Evolutionary conservation across 108 stramenopile genomes (phyloP).

Genomic region (Cylindrotheca fusiformis): DNA sequence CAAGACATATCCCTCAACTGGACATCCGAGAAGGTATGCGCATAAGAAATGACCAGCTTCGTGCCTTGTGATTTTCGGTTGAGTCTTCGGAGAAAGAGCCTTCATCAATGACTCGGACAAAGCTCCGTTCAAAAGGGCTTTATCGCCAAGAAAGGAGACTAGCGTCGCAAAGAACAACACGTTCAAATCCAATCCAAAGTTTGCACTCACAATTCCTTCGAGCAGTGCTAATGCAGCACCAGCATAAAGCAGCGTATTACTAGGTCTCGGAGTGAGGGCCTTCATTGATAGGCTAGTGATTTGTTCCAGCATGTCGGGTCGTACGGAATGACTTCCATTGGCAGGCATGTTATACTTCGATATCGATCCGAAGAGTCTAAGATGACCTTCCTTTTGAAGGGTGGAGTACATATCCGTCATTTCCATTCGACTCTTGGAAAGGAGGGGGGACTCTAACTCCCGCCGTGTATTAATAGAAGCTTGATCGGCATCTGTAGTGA

Average conservation of each 20-base stretch:
- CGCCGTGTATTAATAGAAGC: constrained; percentile 32
- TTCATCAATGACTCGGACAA: constrained; percentile 65
- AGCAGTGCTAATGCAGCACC: constrained; percentile 52
- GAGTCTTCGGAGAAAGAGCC: constrained; percentile 54
- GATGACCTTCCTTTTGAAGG: constrained; percentile 42
- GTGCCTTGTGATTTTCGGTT: constrained; percentile 76
- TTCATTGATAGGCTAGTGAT: constrained; percentile 71
- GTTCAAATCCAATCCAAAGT: constrained; percentile 58
- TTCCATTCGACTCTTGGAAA: constrained; percentile 57
- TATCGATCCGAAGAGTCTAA: constrained; percentile 64
- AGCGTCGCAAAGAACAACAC: constrained; percentile 60
- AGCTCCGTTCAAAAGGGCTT: constrained; percentile 73
- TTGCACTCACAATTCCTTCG: constrained; percentile 52
- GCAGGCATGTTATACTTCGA: constrained; percentile 46
- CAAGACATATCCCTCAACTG: constrained; percentile 88
- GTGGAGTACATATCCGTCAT: constrained; percentile 78
- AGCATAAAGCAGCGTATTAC: constrained; percentile 68
- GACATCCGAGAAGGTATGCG: constrained; percentile 92
- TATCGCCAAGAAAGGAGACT: constrained; percentile 49
- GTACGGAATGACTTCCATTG: constrained; percentile 61
- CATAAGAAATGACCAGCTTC: constrained; percentile 94
- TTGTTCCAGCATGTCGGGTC: constrained; percentile 62
- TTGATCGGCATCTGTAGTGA: constrained; percentile 57
- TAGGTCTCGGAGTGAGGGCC: constrained; percentile 70
- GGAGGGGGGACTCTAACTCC: constrained; percentile 40